Base-by-base conservation (phyloP, 176 grass and related monocot genomes). In the Hordeum marinum region DNA sequence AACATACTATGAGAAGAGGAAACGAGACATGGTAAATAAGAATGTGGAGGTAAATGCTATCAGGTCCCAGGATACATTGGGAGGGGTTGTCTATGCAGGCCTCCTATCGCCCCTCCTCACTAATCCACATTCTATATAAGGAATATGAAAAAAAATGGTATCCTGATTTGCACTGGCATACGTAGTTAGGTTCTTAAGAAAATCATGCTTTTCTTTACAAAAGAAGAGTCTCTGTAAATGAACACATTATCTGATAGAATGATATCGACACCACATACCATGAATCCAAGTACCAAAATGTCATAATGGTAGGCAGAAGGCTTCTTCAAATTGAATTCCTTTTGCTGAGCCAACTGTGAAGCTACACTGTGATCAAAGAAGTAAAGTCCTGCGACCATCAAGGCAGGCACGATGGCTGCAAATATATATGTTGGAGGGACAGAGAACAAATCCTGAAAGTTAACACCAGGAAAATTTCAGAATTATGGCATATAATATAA, bases 281-380 rank as follows among this genome's bases (percentile, higher is more conserved):
- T 85, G 55, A 99, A 84, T 67, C 93, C 91, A 17, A 99, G 91
- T 62, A 99, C 84, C 50, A 99, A 88, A 83, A 99, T 94, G 67
- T 99, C 96, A 82, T 99, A 91, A 88, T 99, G 93, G 42, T 99
- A 99, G 60, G 96, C 82, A 10, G 96, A 96, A 63, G 96, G 93
- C 35, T 94, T 99, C 76, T 94, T 94, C 81, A 99, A 86, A 92
- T 99, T 99, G 58, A 94, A 99, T 37, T 99, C 93, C 58, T 94
- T 92, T 75, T 99, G 96, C 76, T 99, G 96, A 40, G 96, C 96
- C 88, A 99, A 68, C 66, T 96, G 94, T 35, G 96, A 94, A 86
- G 96, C 93, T 43, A 99, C 96, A 23, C 91, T 91, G 55, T 99
- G 96, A 77, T 99, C 96, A 79, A 99, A 99, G 87, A 99, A 99